Conservation (phyloP, 176 grass and related monocot genomes). For the Aegilops bicornis region DNA sequence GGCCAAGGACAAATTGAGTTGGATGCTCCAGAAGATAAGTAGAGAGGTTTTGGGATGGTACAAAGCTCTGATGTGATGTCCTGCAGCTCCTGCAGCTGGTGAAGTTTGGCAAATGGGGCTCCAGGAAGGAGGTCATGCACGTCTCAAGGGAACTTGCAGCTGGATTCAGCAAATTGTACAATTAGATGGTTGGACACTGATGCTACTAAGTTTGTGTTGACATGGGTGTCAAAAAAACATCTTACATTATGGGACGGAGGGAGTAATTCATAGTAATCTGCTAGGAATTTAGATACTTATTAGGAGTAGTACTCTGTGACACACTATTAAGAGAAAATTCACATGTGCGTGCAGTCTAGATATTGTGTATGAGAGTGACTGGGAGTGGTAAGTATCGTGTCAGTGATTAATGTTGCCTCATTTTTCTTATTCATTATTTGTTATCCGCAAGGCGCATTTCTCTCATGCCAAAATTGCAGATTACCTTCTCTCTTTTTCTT, state of each 20-base stretch:
- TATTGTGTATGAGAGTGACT: not conserved
- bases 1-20: constrained; percentile 43
- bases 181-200: not conserved
- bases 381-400: not conserved
- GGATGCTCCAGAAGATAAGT: constrained; percentile 24
- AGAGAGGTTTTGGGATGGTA: not conserved
- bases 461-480: not conserved
- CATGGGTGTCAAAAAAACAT: not conserved
- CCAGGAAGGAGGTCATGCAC: not conserved
- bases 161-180: not conserved
- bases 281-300: not conserved
- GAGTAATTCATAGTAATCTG: not conserved
- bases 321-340: not conserved
- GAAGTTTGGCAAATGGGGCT: not conserved
- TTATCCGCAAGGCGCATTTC: not conserved
- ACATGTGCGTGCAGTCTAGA: not conserved
- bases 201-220: not conserved
- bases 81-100: not conserved
- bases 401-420: not conserved
- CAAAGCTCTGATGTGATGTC: not conserved
- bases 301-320: not conserved
- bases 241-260: too few relatives aligned
- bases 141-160: not conserved
- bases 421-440: not conserved
- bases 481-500: not conserved